Conservation (phyloP, 768 basidiomycete species). For the Tricholoma bakamatsutake region DNA sequence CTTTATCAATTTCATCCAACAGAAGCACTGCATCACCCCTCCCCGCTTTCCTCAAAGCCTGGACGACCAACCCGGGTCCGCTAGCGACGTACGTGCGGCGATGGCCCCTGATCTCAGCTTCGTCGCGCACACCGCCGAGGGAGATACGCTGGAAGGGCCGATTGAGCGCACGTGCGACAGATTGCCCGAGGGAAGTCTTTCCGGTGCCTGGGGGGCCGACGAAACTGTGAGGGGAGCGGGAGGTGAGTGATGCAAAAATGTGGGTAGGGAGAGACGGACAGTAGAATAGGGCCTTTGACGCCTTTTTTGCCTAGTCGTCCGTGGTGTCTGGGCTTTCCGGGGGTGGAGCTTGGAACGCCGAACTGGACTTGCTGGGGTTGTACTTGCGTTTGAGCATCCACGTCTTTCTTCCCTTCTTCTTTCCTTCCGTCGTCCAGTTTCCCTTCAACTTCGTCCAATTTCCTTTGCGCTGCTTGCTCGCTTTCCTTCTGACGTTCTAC, state of each 20-base stretch:
- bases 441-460: constrained; percentile 8
- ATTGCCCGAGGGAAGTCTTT: constrained; percentile 88
- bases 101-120: constrained; percentile 59
- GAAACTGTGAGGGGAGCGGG: constrained; percentile 39
- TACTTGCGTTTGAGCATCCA: constrained; percentile 21
- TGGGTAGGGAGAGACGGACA: constrained; percentile 32
- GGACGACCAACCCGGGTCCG: constrained; percentile 79
- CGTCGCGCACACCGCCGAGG: constrained; percentile 88
- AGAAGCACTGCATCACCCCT: constrained; percentile 76
- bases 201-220: constrained; percentile 90
- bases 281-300: constrained; percentile 68
- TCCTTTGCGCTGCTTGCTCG: constrained; percentile 16
- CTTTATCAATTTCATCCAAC: constrained; percentile 91
- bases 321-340: constrained; percentile 5
- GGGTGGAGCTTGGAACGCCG: background rate
- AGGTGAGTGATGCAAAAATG: constrained; percentile 1
- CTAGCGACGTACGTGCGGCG: constrained; percentile 87
- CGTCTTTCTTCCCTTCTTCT: constrained; percentile 18
- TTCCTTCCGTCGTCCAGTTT: constrained; percentile 1
- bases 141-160: constrained; percentile 91
- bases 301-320: constrained; percentile 29
- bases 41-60: constrained; percentile 81
- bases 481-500: constrained; percentile 22
- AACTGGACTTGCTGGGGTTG: constrained; percentile 11
- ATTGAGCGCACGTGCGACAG: constrained; percentile 75